Evolutionary conservation across 805 yeast genomes (phyloP), one percentile per base, ranked within the genome.

Genomic region (Myxozyma udenii): DNA sequence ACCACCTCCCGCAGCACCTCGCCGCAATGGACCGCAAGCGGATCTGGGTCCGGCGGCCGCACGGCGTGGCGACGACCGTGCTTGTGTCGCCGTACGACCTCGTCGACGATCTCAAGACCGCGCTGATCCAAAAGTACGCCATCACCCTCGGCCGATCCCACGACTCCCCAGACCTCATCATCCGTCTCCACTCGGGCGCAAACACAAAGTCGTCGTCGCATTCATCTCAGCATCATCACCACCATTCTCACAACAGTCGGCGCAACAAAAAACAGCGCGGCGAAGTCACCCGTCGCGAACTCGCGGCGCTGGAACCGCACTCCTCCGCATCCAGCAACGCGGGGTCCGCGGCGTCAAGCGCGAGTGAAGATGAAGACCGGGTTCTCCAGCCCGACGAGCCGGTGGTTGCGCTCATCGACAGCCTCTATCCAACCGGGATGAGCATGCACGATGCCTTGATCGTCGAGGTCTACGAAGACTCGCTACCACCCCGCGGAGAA

Each of bases 51-150:
- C 53, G 64, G 33, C 64, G 69, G 19, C 64, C 69, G 2, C 65
- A 67, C 28, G 63, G 69, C 6, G 63, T 66, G 16, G 85, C 97
- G 2, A 87, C 96, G 0, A 78, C 95, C 1, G 68, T 90, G 4
- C 65, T 74, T 51, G 84, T 86, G 18, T 72, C 74, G 16, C 79
- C 79, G 26, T 64, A 67, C 19, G 91, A 86, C 63, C 75, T 89
- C 0, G 77, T 90, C 3, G 98, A 90, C 66, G 96, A 91, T 67
- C 71, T 90, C 61, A 90, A 90, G 63, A 70, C 75, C 9, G 75
- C 80, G 53, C 75, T 90, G 1, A 67, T 82, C 33, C 70, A 70
- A 41, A 85, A 83, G 61, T 85, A 78, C 66, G 85, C 95, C 48
- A 80, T 84, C 53, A 76, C 87, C 2, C 64, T 84, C 50, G 85